Conservation (phyloP, 2,329 filamentous ascomycete genomes). For the Aspergillus sergii region DNA sequence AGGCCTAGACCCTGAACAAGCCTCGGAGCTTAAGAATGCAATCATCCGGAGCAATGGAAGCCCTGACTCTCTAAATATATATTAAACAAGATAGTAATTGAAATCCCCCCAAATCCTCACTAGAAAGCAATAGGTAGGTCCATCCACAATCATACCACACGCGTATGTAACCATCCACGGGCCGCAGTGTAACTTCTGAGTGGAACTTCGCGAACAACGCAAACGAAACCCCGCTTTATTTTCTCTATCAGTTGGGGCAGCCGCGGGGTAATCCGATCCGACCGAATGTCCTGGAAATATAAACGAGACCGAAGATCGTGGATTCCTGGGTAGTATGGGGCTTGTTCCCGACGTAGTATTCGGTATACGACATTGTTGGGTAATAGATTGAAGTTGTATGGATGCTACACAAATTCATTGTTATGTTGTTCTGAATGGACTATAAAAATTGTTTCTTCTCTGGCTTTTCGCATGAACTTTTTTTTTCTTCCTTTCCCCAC, state of each 20-base stretch:
- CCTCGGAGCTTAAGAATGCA: background rate
- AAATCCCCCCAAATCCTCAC: background rate
- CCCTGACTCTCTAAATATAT: background rate
- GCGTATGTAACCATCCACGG: conserved; percentile 11
- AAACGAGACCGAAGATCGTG: background rate
- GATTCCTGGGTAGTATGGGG: conserved; percentile 4
- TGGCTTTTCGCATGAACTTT: background rate
- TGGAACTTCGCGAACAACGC: background rate
- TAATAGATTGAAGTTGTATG: conserved; percentile 5
- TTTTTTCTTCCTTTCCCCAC: background rate
- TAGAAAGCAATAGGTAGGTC: background rate
- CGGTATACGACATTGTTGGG: conserved; percentile 14
- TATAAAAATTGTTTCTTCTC: background rate
- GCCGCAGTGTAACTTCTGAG: background rate
- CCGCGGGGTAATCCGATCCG: conserved; percentile 8
- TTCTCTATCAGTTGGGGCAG: conserved; percentile 5
- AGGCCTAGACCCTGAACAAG: background rate
- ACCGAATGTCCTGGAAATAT: background rate
- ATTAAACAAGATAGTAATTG: background rate
- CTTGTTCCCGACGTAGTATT: conserved; percentile 14
- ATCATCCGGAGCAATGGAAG: background rate
- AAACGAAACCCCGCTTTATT: conserved; percentile 3
- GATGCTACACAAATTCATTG: background rate
- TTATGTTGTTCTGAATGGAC: background rate
- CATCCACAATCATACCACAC: background rate